Base-by-base conservation (phyloP, 1,139 yeast genomes). In the Torulaspora pretoriensis region DNA sequence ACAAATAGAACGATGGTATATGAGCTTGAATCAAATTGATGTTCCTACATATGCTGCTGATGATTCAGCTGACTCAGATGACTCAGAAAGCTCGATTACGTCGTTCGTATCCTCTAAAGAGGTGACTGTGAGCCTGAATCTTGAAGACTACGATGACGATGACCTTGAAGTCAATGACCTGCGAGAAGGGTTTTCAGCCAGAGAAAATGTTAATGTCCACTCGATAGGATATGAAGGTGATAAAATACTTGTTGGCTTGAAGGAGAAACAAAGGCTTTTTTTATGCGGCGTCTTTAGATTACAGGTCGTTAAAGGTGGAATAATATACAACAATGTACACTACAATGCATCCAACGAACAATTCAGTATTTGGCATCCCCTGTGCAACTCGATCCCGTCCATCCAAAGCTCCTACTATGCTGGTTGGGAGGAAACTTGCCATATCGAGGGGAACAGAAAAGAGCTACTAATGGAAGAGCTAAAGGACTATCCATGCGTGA, bases 201-300 rank as follows among this genome's bases (percentile, higher is more conserved):
- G 16, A 33, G 39, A 25, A 42, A 45, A 43, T 12, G 38, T 24
- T 10, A 55, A 55, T 34, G 24, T 42, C 25, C 42, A 46, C 32
- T 10, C 40, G 14, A 35, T 51, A 24, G 41, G 45, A 31, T 34
- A 39, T 19, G 37, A 23, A 9, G 28, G 38, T 8, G 44, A 43
- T 9, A 36, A 43, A 2, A 35, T 52, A 16, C 25, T 52, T 3
- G 32, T 54, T 4, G 54, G 52, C 5, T 38, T 81, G 16, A 67
- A 67, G 39, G 57, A 59, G 3, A 65, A 68, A 35, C 84, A 85
- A 54, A 68, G 65, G 30, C 52, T 86, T 2, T 64, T 79, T 26
- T 48, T 85, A 1, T 71, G 73, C 35, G 96, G 96, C 0, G 80
- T 77, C 51, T 82, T 74, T 54, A 58, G 53, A 6, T 41, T 86